A percentile compares a stretch with the other conserved stretches of the same genome.
These are phyloP conservation scores for Lentinus polychrous DNA, from an alignment of 1,284 basidiomycete genomes.

Conservation along the genomic window DNA sequence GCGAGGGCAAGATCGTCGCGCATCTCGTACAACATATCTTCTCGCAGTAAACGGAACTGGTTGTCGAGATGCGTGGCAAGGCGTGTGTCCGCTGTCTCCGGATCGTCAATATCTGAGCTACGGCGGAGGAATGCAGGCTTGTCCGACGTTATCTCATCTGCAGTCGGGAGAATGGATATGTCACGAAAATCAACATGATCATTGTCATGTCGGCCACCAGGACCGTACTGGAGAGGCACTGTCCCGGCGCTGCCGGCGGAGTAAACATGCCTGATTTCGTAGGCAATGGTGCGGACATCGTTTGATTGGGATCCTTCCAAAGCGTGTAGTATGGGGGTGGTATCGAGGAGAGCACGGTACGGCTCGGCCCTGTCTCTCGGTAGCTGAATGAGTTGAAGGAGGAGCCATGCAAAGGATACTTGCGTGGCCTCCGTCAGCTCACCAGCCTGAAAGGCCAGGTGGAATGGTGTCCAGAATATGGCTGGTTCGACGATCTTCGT, in stretches of 20 bases:
- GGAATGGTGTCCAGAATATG: constrained; percentile 44
- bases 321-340: constrained; percentile 23
- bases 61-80: constrained; percentile 50
- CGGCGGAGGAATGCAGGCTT: constrained; percentile 42
- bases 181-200: constrained; percentile 51
- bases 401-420: constrained; percentile 41
- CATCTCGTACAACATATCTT: constrained; percentile 61
- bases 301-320: constrained; percentile 30
- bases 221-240: constrained; percentile 20
- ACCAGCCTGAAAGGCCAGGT: constrained; percentile 31
- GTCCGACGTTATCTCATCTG: constrained; percentile 42
- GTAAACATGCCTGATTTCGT: constrained; percentile 38
- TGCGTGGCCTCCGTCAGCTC: constrained; percentile 31
- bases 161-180: constrained; percentile 53
- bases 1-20: constrained; percentile 48
- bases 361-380: constrained; percentile 26
- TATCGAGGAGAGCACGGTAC: constrained; percentile 34
- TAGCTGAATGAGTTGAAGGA: constrained; percentile 41
- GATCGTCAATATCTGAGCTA: constrained; percentile 36
- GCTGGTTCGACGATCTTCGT: constrained; percentile 42
- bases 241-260: constrained; percentile 20
- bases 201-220: constrained; percentile 64
- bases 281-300: constrained; percentile 28
- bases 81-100: constrained; percentile 27
- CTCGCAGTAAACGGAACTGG: constrained; percentile 55